Evolutionary conservation across 345 rosid species (phyloP).

Genomic region (Aethionema arabicum): DNA sequence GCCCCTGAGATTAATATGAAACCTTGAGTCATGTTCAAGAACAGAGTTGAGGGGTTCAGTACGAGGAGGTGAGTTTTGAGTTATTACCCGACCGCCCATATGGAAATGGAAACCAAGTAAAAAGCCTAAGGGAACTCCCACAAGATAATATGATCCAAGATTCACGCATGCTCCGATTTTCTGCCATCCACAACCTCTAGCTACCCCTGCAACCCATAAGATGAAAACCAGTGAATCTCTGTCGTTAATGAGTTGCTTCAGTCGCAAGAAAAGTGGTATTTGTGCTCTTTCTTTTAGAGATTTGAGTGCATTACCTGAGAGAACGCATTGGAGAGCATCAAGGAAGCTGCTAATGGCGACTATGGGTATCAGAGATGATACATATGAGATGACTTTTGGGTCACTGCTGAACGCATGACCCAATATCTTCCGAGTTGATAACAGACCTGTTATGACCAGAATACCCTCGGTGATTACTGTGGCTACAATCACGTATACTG

Average conservation of each 20-base stretch:
- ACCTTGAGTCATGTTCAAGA: no score
- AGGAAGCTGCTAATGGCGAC: slow-evolving; percentile 49
- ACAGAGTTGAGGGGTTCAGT: no score
- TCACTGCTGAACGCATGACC: slow-evolving; percentile 52
- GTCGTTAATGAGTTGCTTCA: slow-evolving; percentile 30
- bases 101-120: no score
- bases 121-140: no score
- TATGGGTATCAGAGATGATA: slow-evolving; percentile 36
- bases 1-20: slow-evolving; percentile 40
- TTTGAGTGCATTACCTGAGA: slow-evolving; percentile 65
- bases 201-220: no score
- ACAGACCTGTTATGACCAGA: slow-evolving; percentile 18
- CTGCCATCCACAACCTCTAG: no score
- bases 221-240: slow-evolving; percentile 23
- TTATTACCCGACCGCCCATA: no score
- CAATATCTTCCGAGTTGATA: slow-evolving; percentile 45
- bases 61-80: no score
- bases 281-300: no score
- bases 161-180: no score
- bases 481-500: slow-evolving; percentile 39
- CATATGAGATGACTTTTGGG: slow-evolving; percentile 28
- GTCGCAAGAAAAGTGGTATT: slow-evolving; percentile 32
- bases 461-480: slow-evolving; percentile 30
- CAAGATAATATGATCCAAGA: no score
- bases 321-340: slow-evolving; percentile 55